Base-by-base conservation (phyloP, 768 basidiomycete genomes). In the Boletus reticulatus region DNA sequence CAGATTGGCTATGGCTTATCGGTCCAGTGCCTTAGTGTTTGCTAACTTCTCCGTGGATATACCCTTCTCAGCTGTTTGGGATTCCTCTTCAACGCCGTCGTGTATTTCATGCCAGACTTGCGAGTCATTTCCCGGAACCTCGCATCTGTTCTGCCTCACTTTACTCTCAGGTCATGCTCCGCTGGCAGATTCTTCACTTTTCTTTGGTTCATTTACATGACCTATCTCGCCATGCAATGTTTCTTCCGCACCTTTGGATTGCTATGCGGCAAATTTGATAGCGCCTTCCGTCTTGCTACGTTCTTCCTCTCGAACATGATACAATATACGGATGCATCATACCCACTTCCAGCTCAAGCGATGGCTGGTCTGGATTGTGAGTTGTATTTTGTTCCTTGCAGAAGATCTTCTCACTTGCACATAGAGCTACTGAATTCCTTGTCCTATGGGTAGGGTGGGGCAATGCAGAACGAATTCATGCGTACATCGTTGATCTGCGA, bases 381-480 rank as follows among this genome's bases (percentile, higher is more conserved):
- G 84, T 76, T 43, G 37, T 37, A 3, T 17, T 43, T 39, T 13
- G 48, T 43, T 37, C 22, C 42, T 16, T 42, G 14, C 22, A 41
- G 22, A 38, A 32, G 0, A 14, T 2, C 19, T 19, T 32, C 53
- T 70, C 36, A 70, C 31, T 52, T 53, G n/a, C 34, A 24, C 19
- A 37, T 16, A 60, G 85, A 89, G 81, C 73, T 93, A 93, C 69
- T 92, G 56, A 87, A 94, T 63, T 93, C 93, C 0, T 71, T 94
- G 48, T 72, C 82, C 2, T 93, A 90, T 24, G 84, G 83, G 0
- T 94, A 89, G 80, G 82, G 87, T 60, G 84, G 82, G 3, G 75
- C 81, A 37, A 88, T 95, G 85, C 84, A 88, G 70, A 94, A 94
- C 68, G 93, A 96, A 68, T 93, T 93, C 71, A 82, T 78, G 76